A percentile compares a stretch with the other conserved stretches of the same genome.
Evolutionary conservation across 768 basidiomycete species (phyloP).

Genomic region (Lentinula raphanica): DNA sequence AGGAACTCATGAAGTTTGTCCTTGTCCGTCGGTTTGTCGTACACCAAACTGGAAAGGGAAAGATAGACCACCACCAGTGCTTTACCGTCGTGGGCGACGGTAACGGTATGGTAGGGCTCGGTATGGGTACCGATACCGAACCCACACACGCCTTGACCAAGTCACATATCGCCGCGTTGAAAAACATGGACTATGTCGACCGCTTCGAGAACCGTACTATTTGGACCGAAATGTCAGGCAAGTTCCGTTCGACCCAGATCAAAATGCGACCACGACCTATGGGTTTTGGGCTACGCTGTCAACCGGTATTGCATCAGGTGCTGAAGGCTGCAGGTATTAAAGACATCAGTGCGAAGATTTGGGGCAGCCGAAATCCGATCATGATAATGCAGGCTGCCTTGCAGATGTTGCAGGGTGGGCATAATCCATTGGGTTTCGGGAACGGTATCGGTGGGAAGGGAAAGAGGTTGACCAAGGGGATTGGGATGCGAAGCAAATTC

Average conservation of each 20-base stretch:
- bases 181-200: conserved; percentile 88
- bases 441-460: conserved; percentile 74
- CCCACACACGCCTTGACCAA: conserved; percentile 45
- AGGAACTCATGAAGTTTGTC: conserved; percentile 34
- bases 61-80: conserved; percentile 57
- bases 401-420: conserved; percentile 80
- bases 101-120: conserved; percentile 76
- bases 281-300: conserved; percentile 89
- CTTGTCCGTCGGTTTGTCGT: conserved; percentile 57
- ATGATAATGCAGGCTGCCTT: conserved; percentile 84
- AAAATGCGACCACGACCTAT: conserved; percentile 77
- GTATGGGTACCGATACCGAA: conserved; percentile 73
- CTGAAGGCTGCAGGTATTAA: conserved; percentile 93
- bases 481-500: conserved; percentile 58
- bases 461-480: conserved; percentile 67
- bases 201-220: conserved; percentile 95
- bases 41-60: conserved; percentile 94
- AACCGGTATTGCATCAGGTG: conserved; percentile 84
- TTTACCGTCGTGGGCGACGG: conserved; percentile 80
- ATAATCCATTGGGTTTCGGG: conserved; percentile 76
- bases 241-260: conserved; percentile 80
- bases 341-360: conserved; percentile 92
- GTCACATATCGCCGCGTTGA: conserved; percentile 65
- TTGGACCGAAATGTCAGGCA: conserved; percentile 83
- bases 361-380: conserved; percentile 84